Conservation (phyloP, 2,329 filamentous ascomycete species). For the Exophiala calicioides region DNA sequence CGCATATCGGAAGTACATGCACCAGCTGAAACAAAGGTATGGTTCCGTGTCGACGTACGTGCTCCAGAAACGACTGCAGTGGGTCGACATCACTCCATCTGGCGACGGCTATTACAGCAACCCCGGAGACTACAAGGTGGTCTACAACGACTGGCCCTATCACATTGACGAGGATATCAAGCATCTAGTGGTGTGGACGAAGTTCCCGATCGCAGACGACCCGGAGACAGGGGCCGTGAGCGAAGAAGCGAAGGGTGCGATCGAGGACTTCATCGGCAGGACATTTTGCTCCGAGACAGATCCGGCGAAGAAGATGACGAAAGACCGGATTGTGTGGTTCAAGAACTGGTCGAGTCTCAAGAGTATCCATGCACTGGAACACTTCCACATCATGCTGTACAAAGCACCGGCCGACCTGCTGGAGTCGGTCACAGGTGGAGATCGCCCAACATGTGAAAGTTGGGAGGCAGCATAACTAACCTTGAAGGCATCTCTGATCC, state of each 20-base stretch:
- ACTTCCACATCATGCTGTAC: constrained; percentile 92
- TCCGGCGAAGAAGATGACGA: constrained; percentile 13
- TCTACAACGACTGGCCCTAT: constrained; percentile 95
- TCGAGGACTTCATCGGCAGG: constrained; percentile 69
- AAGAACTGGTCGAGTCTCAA: constrained; percentile 88
- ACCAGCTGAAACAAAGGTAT: constrained; percentile 63
- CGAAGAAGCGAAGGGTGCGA: constrained; percentile 59
- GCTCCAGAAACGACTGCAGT: constrained; percentile 67
- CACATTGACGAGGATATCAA: constrained; percentile 75
- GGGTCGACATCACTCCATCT: constrained; percentile 55
- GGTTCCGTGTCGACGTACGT: constrained; percentile 80
- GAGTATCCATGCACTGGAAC: constrained; percentile 82
- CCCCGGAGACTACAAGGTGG: constrained; percentile 59
- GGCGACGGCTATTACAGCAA: constrained; percentile 46
- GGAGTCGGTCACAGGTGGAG: constrained; percentile 68
- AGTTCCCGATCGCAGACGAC: constrained; percentile 76
- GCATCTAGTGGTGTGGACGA: constrained; percentile 91
- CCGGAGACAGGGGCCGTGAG: constrained; percentile 66
- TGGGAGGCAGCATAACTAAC: constrained; percentile 11
- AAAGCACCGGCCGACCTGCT: constrained; percentile 72
- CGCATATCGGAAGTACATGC: constrained; percentile 72
- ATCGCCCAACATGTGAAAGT: constrained; percentile 63
- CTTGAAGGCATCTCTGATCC: too few species aligned
- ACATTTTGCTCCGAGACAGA: constrained; percentile 62
- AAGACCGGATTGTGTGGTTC: constrained; percentile 74